phyloP scores from a whole-genome alignment of 305 asterid genomes.

The Rubia tinctorum region DNA sequence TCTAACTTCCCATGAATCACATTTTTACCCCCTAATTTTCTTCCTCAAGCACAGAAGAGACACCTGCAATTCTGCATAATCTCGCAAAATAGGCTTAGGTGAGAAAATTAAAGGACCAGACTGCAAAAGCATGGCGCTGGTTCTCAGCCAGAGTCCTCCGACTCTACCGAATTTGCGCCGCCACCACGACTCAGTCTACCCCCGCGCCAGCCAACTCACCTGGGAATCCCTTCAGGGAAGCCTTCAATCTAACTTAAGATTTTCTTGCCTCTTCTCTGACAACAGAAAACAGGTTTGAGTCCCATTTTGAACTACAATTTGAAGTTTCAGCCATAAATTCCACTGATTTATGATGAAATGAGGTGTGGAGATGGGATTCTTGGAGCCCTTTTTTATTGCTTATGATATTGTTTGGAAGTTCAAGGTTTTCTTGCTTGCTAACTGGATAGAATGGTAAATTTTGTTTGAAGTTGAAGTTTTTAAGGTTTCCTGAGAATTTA shows the following conservation, averaged over 20 bases:
- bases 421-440: not conserved
- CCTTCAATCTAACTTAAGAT: constrained; percentile 45
- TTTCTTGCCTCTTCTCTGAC: constrained; percentile 68
- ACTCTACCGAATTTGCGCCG: constrained; percentile 8
- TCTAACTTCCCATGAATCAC: not conserved
- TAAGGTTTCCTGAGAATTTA: not conserved
- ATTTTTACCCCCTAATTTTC: not conserved
- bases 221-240: constrained; percentile 43
- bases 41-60: not conserved
- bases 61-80: too few species aligned
- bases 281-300: constrained; percentile 60
- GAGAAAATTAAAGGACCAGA: not conserved
- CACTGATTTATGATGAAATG: not conserved
- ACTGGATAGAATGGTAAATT: not conserved
- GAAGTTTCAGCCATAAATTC: not conserved
- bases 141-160: constrained; percentile 5
- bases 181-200: not conserved
- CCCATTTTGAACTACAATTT: constrained; percentile 1
- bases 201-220: constrained; percentile 17
- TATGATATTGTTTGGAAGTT: not conserved
- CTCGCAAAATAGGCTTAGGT: not conserved
- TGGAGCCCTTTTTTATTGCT: not conserved
- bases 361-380: not conserved
- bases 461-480: not conserved
- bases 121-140: constrained; percentile 17